Evolutionary conservation across 1,284 basidiomycete species (phyloP).

Genomic region (Papiliotrema terrestris): DNA sequence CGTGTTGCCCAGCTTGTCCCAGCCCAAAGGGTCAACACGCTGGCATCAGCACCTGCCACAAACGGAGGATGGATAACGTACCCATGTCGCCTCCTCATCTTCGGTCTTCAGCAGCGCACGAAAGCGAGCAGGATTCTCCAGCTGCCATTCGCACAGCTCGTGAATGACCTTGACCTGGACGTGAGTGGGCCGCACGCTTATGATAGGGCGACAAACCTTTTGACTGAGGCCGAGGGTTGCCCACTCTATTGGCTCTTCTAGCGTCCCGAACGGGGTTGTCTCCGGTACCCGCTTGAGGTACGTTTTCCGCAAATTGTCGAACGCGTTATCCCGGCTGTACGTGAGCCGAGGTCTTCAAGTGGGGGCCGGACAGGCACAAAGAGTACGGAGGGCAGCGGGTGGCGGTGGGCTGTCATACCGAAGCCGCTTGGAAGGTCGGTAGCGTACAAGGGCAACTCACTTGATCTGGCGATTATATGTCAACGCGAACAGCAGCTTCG

Average conservation of each 20-base stretch:
- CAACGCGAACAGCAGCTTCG: constrained; percentile 52
- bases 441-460: constrained; percentile 30
- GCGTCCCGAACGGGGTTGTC: constrained; percentile 37
- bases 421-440: not conserved
- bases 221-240: constrained; percentile 49
- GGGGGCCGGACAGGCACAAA: not conserved
- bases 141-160: constrained; percentile 57
- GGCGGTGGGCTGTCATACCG: too few species aligned
- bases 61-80: constrained; percentile 21
- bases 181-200: not conserved
- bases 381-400: not conserved
- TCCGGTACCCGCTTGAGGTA: constrained; percentile 44
- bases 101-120: constrained; percentile 52
- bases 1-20: constrained; percentile 54
- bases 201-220: constrained; percentile 44
- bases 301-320: constrained; percentile 46
- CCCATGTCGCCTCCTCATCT: constrained; percentile 53
- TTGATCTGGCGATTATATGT: constrained; percentile 53
- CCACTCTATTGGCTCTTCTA: constrained; percentile 49
- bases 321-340: constrained; percentile 41
- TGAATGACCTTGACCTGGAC: constrained; percentile 47
- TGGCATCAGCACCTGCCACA: constrained; percentile 11
- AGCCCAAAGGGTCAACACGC: constrained; percentile 55
- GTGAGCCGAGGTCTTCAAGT: not conserved
- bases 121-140: constrained; percentile 53